Percentiles rank a stretch among this genome's conserved stretches.
phyloP scores from a whole-genome alignment of 306 rosid species.

The Erythrophleum fordii region DNA sequence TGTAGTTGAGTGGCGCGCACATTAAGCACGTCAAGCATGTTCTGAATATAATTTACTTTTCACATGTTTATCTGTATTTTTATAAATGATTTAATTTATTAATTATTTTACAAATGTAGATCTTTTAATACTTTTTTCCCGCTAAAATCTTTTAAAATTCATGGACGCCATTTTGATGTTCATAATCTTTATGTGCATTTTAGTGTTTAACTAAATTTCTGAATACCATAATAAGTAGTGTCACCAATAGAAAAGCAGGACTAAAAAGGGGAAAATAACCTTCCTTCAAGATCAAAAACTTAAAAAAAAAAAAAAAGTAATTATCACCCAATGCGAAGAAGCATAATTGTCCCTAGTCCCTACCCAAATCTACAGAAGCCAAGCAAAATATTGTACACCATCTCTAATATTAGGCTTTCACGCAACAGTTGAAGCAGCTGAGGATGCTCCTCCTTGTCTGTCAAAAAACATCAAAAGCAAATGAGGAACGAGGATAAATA shows the following conservation, averaged over 20 bases:
- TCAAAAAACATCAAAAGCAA: neutral
- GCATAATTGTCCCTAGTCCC: constrained; percentile 33
- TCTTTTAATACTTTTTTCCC: no score
- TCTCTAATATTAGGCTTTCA: constrained; percentile 57
- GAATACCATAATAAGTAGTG: constrained; percentile 6
- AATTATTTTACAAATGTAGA: no score
- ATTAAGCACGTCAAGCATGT: no score
- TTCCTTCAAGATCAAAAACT: constrained; percentile 20
- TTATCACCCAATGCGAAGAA: constrained; percentile 20
- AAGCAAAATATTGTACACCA: neutral
- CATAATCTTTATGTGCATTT: neutral
- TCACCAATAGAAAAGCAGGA: neutral
- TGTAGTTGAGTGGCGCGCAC: no score
- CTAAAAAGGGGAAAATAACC: neutral
- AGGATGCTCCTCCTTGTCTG: constrained; percentile 82
- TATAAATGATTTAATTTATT: no score
- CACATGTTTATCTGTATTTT: no score
- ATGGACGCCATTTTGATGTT: neutral
- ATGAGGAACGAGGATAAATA: neutral
- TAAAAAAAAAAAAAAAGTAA: neutral
- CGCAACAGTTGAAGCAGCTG: constrained; percentile 92
- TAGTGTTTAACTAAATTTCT: constrained; percentile 9
- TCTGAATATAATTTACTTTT: no score
- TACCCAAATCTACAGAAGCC: constrained; percentile 4
- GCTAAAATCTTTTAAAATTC: no score